Percentiles rank a stretch among this genome's conserved stretches.
Conservation (phyloP, 2,329 filamentous ascomycete genomes). For the Exophiala aquamarina region DNA sequence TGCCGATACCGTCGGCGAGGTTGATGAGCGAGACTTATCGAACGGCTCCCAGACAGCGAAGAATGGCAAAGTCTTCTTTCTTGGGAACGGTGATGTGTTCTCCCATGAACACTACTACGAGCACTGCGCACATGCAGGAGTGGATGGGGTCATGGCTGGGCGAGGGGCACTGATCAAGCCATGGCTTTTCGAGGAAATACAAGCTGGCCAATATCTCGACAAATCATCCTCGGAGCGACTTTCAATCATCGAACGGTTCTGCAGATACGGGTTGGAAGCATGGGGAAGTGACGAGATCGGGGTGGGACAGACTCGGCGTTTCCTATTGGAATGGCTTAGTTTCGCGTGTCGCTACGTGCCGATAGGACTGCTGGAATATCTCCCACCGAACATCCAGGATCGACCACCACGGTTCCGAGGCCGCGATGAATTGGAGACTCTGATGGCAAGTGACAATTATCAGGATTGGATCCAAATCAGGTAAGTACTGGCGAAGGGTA, state of each 20-base stretch:
- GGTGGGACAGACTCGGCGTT: conserved; percentile 83
- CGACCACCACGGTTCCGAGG: conserved; percentile 81
- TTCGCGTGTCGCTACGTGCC: conserved; percentile 92
- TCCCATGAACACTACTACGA: conserved; percentile 85
- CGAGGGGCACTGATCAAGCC: conserved; percentile 95
- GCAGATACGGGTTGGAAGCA: conserved; percentile 82
- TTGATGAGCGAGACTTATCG: conserved; percentile 72
- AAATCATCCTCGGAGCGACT: conserved; percentile 89
- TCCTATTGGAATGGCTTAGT: conserved; percentile 93
- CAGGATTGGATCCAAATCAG: conserved; percentile 99
- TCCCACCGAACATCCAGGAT: conserved; percentile 87
- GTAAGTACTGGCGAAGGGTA: conserved; percentile 52
- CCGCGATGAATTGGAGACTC: conserved; percentile 87
- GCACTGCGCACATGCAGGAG: conserved; percentile 72
- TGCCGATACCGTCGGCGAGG: conserved; percentile 74
- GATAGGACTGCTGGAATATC: conserved; percentile 79
- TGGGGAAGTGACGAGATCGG: conserved; percentile 97
- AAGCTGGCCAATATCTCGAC: conserved; percentile 87
- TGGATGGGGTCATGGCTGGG: conserved; percentile 97
- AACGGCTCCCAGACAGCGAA: conserved; percentile 42
- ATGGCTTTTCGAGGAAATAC: conserved; percentile 97
- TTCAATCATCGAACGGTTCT: conserved; percentile 82
- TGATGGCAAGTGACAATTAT: conserved; percentile 87
- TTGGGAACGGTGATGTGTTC: conserved; percentile 96
- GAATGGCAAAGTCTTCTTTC: conserved; percentile 74